Percentiles rank a stretch among this genome's conserved stretches.
Conservation (phyloP, 495 filamentous ascomycete species). For the Penicillium turbatum region DNA sequence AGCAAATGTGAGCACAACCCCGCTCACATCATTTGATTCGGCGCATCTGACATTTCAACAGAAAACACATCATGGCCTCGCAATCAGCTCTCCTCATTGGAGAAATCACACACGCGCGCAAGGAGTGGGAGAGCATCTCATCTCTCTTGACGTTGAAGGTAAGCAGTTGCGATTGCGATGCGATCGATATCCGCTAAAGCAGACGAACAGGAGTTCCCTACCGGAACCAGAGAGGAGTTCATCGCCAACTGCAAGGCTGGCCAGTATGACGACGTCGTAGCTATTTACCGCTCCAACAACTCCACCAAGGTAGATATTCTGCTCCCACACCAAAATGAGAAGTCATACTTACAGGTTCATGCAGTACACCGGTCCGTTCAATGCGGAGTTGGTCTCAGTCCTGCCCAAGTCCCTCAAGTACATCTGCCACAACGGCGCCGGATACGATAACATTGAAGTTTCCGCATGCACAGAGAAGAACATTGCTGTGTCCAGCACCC, state of each 20-base stretch:
- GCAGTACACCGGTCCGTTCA: conserved; percentile 57
- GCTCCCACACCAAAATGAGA: background rate
- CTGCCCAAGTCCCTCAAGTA: conserved; percentile 68
- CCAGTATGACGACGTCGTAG: conserved; percentile 54
- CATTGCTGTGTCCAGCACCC: conserved; percentile 62
- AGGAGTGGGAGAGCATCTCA: conserved; percentile 54
- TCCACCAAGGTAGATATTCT: conserved; percentile 47
- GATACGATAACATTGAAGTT: conserved; percentile 79
- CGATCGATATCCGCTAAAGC: background rate
- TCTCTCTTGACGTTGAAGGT: conserved; percentile 54
- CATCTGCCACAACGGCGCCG: conserved; percentile 82
- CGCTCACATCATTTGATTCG: conserved; percentile 5
- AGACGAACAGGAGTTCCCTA: conserved; percentile 47
- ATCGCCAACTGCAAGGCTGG: conserved; percentile 50
- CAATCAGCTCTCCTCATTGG: conserved; percentile 55
- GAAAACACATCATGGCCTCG: conserved; percentile 26
- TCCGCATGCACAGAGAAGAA: conserved; percentile 59
- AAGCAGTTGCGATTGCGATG: background rate
- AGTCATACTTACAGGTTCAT: background rate
- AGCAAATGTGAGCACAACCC: background rate
- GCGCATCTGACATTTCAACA: conserved; percentile 11
- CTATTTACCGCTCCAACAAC: conserved; percentile 55
- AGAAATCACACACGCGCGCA: conserved; percentile 48
- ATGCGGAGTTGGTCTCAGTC: conserved; percentile 52
- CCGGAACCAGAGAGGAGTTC: conserved; percentile 49